Conservation (phyloP, 768 basidiomycete species). For the Cantharellus anzutake region DNA sequence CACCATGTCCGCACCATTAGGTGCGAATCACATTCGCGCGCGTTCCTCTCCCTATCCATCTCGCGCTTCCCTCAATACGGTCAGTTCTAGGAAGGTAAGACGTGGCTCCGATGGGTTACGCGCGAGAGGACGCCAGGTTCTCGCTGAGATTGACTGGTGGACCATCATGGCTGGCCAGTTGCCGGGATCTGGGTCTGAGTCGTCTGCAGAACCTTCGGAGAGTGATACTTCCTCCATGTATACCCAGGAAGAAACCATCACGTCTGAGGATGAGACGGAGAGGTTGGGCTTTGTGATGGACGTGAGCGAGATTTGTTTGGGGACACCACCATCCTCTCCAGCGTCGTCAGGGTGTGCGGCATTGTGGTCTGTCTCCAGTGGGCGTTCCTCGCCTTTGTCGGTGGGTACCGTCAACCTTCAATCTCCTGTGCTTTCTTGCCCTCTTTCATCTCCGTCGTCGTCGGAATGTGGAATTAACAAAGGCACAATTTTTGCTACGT, state of each 20-base stretch:
- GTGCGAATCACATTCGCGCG: background rate
- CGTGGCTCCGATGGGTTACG: background rate
- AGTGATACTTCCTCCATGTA: background rate
- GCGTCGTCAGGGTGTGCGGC: too few species aligned
- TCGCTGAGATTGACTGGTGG: conserved; percentile 1
- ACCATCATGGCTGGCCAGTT: conserved; percentile 1
- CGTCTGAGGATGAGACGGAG: background rate
- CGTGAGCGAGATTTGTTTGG: background rate
- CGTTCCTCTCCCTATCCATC: background rate
- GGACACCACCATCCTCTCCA: too few species aligned
- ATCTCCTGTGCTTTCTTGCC: too few species aligned
- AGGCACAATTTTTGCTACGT: too few species aligned
- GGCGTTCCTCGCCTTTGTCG: too few species aligned
- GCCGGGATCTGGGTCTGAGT: background rate
- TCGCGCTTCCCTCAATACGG: background rate
- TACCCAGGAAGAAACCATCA: background rate
- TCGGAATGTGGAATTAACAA: too few species aligned
- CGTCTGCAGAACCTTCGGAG: background rate
- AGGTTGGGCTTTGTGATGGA: background rate
- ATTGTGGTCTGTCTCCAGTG: too few species aligned
- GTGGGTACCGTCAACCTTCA: too few species aligned
- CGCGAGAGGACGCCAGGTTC: background rate
- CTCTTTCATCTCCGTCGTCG: too few species aligned
- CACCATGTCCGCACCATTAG: background rate
- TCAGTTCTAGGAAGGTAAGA: background rate